Base-by-base conservation (phyloP, 2,329 filamentous ascomycete genomes). In the Neoascochyta sp. region DNA sequence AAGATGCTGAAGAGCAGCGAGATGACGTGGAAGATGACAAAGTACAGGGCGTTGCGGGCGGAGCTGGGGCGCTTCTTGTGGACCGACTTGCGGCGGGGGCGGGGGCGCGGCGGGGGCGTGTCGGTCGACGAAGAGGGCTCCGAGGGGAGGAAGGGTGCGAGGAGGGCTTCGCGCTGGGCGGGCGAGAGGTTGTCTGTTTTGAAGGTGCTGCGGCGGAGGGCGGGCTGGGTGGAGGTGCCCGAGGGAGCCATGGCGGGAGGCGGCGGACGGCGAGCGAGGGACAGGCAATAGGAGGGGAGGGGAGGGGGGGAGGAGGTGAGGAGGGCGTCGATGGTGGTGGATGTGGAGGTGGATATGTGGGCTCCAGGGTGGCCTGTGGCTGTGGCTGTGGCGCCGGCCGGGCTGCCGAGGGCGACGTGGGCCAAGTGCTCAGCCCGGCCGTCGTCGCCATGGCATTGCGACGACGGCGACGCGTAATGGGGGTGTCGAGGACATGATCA, bases 1-100 rank as follows among this genome's bases (percentile, higher is more conserved):
- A 92, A 93, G 44, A 96, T 69, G 5, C 86, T 90, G 67, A 95
- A 96, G 46, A 95, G 60, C 41, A 83, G 75, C 54, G 95, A 87
- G 45, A 90, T 70, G 34, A 85, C 52, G 38, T 75, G 73, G 62
- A 83, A 88, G 37, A 86, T 60, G 22, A 86, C 60, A 31, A 80
- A 60, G 62, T 87, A 75, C 22, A 89, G 62, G 54, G 82, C 76
- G 30, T 67, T 69, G 39, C 68, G 70, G 23, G 86, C 49, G 52
- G 85, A 78, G 32, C 73, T 47, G 38, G 78, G 32, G 13, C 32
- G 32, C 24, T 41, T 75, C 37, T 84, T 53, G 9, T 45, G 41
- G 34, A 51, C 56, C n/a, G 32, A 21, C 22, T 39, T 31, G 42
- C 49, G 40, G 31, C 34, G 40, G 16, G 37, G 42, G 27, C 29